Evolutionary conservation across 2,329 filamentous ascomycete genomes (phyloP).

Genomic region (Cryphonectria radicalis): DNA sequence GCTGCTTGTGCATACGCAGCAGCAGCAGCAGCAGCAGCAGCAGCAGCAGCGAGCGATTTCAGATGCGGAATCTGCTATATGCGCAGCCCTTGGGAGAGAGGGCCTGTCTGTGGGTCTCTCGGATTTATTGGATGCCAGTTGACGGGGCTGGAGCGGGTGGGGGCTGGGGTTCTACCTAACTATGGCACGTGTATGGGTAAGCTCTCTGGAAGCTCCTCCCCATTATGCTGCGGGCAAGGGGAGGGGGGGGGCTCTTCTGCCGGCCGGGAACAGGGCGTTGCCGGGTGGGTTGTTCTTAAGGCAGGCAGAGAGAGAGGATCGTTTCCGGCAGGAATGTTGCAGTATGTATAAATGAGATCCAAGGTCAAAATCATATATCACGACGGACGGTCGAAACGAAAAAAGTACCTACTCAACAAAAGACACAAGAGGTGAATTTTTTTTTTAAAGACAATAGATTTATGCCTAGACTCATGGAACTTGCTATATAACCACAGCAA

Average conservation of each 20-base stretch:
- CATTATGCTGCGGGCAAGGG: no score
- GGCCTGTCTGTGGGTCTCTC: neutral
- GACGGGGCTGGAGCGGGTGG: no score
- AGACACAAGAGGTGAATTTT: neutral
- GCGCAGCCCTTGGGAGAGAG: neutral
- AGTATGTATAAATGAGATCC: neutral
- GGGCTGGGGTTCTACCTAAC: no score
- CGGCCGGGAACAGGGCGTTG: slow-evolving; percentile 1
- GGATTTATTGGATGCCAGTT: neutral
- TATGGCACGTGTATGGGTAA: no score
- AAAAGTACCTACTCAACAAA: no score
- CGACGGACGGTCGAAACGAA: neutral
- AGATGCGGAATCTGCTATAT: neutral
- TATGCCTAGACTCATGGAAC: neutral
- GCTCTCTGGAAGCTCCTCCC: neutral
- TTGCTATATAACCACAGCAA: neutral
- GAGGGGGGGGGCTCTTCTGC: neutral
- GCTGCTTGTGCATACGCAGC: neutral
- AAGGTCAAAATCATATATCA: neutral
- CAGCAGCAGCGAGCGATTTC: no score
- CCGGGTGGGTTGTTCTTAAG: neutral
- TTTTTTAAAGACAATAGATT: neutral
- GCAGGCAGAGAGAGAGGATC: neutral
- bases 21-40: no score
- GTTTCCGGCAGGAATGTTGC: neutral